Evolutionary conservation across 805 yeast species (phyloP).

Genomic region (Vanderwaltozyma tropicalis): DNA sequence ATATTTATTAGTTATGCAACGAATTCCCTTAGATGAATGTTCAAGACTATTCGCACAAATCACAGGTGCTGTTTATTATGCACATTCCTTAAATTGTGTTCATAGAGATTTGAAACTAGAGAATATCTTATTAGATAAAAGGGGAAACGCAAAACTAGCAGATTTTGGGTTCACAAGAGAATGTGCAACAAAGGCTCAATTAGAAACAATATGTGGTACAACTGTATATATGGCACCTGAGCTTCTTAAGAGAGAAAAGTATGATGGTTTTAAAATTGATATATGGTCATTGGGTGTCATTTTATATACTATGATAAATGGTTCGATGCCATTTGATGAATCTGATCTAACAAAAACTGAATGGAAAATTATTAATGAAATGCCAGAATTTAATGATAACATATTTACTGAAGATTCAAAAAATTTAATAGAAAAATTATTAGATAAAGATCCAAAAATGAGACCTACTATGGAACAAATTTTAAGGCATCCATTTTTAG

Average conservation of each 20-base stretch:
- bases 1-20: constrained; percentile 42
- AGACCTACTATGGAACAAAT: constrained; percentile 53
- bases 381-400: constrained; percentile 46
- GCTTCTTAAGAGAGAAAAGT: constrained; percentile 53
- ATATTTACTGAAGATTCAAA: constrained; percentile 39
- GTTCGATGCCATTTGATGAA: constrained; percentile 88
- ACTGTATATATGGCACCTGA: constrained; percentile 97
- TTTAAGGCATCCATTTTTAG: constrained; percentile 40
- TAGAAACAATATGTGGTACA: constrained; percentile 88
- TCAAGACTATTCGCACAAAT: constrained; percentile 52
- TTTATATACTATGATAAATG: constrained; percentile 71
- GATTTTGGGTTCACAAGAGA: constrained; percentile 95
- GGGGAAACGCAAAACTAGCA: constrained; percentile 59
- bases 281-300: constrained; percentile 91
- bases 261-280: constrained; percentile 74
- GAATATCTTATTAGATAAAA: constrained; percentile 53
- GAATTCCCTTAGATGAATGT: constrained; percentile 42
- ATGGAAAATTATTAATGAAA: constrained; percentile 48
- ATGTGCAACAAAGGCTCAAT: constrained; percentile 40
- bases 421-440: constrained; percentile 41
- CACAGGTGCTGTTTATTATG: constrained; percentile 48
- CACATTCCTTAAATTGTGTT: constrained; percentile 66
- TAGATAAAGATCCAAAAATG: constrained; percentile 53
- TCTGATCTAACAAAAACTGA: constrained; percentile 56
- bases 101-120: constrained; percentile 83